Evolutionary conservation across 495 filamentous ascomycete species (phyloP).

Genomic region (Penicillium paradoxum): DNA sequence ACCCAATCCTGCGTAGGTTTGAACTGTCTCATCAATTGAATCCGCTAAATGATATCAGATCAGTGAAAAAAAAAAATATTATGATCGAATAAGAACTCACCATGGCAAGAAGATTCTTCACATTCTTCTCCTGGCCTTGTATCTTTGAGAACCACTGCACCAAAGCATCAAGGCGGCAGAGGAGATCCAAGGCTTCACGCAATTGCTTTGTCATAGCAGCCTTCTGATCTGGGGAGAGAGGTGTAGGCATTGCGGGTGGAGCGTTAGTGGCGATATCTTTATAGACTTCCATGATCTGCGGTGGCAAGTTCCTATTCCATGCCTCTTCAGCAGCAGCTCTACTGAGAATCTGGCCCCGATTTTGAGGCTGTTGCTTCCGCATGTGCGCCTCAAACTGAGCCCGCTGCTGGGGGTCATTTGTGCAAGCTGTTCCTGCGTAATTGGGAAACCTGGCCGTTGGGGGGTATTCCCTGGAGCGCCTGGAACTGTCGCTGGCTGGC

Average conservation of each 20-base stretch:
- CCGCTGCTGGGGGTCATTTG: slow-evolving; percentile 48
- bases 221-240: slow-evolving; percentile 41
- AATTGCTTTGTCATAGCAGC: slow-evolving; percentile 45
- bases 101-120: slow-evolving; percentile 42
- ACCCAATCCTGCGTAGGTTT: slow-evolving; percentile 45
- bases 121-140: slow-evolving; percentile 37
- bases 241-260: slow-evolving; percentile 24
- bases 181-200: slow-evolving; percentile 36
- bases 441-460: slow-evolving; percentile 29
- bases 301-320: slow-evolving; percentile 34
- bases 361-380: slow-evolving; percentile 31
- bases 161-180: slow-evolving; percentile 39
- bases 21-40: slow-evolving; percentile 56
- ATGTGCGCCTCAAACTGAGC: slow-evolving; percentile 36
- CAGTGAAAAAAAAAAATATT: slow-evolving; percentile 13
- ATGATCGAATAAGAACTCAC: slow-evolving; percentile 21
- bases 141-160: slow-evolving; percentile 36
- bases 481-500: slow-evolving; percentile 29
- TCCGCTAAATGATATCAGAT: slow-evolving; percentile 38
- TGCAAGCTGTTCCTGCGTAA: slow-evolving; percentile 50
- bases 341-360: slow-evolving; percentile 22
- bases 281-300: slow-evolving; percentile 35
- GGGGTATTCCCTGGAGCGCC: slow-evolving; percentile 12
- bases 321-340: slow-evolving; percentile 34
- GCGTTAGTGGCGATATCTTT: slow-evolving; percentile 36